phyloP scores from a whole-genome alignment of 805 yeast species.

The Yarrowia alimentaria region DNA sequence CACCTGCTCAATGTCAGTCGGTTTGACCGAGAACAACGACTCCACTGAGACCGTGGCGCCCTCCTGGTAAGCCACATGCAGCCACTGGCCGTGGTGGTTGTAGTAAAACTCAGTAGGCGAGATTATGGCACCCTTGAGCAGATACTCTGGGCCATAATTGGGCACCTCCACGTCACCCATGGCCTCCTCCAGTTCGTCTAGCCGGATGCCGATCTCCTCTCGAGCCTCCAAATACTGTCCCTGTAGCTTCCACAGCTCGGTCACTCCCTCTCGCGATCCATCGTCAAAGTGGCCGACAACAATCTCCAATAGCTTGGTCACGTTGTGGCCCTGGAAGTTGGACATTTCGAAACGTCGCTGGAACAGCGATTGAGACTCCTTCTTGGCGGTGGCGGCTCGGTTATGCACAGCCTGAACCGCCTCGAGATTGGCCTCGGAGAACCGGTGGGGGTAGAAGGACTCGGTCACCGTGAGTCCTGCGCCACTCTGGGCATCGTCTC shows the following conservation, averaged over 20 bases:
- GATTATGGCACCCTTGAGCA: conserved; percentile 27
- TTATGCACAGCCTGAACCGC: conserved; percentile 25
- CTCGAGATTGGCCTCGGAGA: conserved; percentile 28
- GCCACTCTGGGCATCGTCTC: conserved; percentile 35
- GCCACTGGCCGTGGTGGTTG: conserved; percentile 18
- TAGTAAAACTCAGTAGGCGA: conserved; percentile 27
- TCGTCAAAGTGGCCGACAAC: conserved; percentile 28
- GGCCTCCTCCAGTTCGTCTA: conserved; percentile 13
- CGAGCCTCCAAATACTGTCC: conserved; percentile 1
- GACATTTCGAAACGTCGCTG: conserved; percentile 29
- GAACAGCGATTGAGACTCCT: conserved; percentile 28
- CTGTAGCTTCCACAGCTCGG: conserved; percentile 4
- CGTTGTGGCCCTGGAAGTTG: conserved; percentile 31
- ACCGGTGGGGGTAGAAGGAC: conserved; percentile 34
- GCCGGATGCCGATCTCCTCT: neutral
- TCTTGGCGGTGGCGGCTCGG: conserved; percentile 20
- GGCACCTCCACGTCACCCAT: conserved; percentile 12
- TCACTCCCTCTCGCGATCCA: neutral
- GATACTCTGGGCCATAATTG: conserved; percentile 14
- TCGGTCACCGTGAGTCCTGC: conserved; percentile 32
- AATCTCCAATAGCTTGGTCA: conserved; percentile 30
- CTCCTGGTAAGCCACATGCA: conserved; percentile 13
- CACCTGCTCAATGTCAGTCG: conserved; percentile 29
- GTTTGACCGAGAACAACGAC: neutral
- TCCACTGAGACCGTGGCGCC: conserved; percentile 17